Conservation (phyloP, 148 eudicot species). For the Pharnaceum exiguum region DNA sequence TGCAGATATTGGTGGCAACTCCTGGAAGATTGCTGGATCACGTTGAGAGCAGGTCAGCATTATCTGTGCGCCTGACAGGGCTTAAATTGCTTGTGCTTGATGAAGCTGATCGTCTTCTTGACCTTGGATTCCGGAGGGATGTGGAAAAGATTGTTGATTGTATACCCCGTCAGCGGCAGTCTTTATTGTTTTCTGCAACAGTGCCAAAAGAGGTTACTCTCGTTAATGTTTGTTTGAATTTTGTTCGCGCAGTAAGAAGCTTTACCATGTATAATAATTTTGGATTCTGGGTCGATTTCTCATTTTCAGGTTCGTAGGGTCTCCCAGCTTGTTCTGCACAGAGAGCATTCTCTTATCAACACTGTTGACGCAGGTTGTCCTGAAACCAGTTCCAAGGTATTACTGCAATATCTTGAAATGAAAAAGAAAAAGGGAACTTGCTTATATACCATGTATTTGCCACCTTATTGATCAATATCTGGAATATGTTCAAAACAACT, state of each 20-base stretch:
- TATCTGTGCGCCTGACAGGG: slow-evolving; percentile 81
- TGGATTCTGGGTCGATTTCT: not conserved
- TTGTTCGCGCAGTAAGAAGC: not conserved
- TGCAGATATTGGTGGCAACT: slow-evolving; percentile 87
- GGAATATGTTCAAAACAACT: no score
- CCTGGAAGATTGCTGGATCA: slow-evolving; percentile 98
- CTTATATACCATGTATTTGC: no score
- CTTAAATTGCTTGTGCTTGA: slow-evolving; percentile 83
- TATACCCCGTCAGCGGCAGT: slow-evolving; percentile 82
- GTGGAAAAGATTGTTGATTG: slow-evolving; percentile 88
- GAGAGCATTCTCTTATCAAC: slow-evolving; percentile 77
- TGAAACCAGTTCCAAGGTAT: slow-evolving; percentile 70
- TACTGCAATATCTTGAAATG: not conserved
- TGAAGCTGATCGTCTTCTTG: slow-evolving; percentile 86
- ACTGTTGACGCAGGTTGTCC: slow-evolving; percentile 55
- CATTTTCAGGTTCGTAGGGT: slow-evolving; percentile 74
- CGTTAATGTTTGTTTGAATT: slow-evolving; percentile 3
- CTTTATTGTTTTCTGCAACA: slow-evolving; percentile 83
- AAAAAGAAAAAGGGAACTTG: not conserved
- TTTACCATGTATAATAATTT: slow-evolving; percentile 4
- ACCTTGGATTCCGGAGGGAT: slow-evolving; percentile 89
- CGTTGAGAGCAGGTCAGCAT: slow-evolving; percentile 70
- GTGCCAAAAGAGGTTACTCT: slow-evolving; percentile 77
- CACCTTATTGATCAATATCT: no score
- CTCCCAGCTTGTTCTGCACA: slow-evolving; percentile 84